Evolutionary conservation across 495 filamentous ascomycete species (phyloP), one percentile per base, ranked within the genome.

Genomic region (Aspergillus saccharolyticus): DNA sequence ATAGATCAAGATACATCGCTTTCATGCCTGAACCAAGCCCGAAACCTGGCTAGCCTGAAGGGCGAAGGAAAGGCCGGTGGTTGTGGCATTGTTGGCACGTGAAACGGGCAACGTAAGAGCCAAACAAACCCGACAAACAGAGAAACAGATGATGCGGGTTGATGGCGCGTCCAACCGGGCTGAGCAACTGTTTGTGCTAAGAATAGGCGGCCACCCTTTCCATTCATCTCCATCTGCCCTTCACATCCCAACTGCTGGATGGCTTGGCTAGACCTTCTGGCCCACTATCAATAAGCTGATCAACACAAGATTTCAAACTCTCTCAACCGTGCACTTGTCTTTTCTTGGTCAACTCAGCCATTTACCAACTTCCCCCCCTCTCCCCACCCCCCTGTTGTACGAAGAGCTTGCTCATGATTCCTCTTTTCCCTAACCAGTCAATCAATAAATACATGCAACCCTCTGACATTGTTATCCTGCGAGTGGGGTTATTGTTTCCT

Each of bases 181-280:
- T 16, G 24, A 22, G 46, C 46, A 15, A 49, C n/a, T 16, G 46
- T 24, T n/a, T 24, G 24, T 49, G 6, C 66, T 71, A 69, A 69
- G 66, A 71, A 69, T 71, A 71, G 66, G 66, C 64, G 68, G 67
- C 57, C 62, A 66, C 68, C 69, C 68, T 28, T 28, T 3, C 66
- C 66, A 66, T 66, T 66, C 68, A 61, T 59, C 63, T 60, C 63
- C 63, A 55, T 58, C 45, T 28, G 9, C 25, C 25, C 25, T 4
- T 28, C 4, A 28, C 25, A 28, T 28, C 25, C 25, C 25, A 28
- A 28, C 24, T 18, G 33, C 33, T 50, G 47, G 17, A 25, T 50
- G 47, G 47, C 14, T 15, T 50, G 47, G 15, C 19, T 19, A 22
- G 19, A 19, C 8, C 17, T 22, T 15, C 19, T 22, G 44, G 44